Base-by-base conservation (phyloP, 805 yeast genomes). In the Wickerhamomyces canadensis region DNA sequence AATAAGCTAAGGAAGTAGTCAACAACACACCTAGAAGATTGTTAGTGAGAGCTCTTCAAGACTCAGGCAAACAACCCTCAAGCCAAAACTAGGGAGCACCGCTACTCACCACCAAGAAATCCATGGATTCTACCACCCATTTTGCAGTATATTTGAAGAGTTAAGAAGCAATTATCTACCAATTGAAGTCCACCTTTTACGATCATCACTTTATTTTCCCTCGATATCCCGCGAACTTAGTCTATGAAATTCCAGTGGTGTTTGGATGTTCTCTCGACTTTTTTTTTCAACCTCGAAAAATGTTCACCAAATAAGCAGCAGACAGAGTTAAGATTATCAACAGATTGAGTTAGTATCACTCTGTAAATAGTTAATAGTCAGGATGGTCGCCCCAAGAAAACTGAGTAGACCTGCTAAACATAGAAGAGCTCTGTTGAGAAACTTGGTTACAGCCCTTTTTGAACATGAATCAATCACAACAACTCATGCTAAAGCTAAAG, bases 401-500 rank as follows among this genome's bases (percentile, higher is more conserved):
- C 40, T 48, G 24, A 43, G 45, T n/a, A 53, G 58, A 51, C 48
- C 51, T 23, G 36, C 47, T 2, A 47, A 45, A 27, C 58, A 54
- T 42, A 51, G 52, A 46, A 42, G 45, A 14, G 76, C 80, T 21
- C 65, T 80, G 36, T 55, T 83, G 53, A 70, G 78, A 48, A 83
- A 84, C 54, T 61, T 83, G 51, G 84, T 76, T 16, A 68, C 84
- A 3, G 78, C 84, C 11, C 59, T 84, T 26, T 66, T 84, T 25
- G 80, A 80, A 57, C 76, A 83, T 49, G 93, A 83, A 49, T 69
- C 81, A 15, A 75, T 84, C 37, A 70, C 76, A 6, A 82, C 93
- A 1, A 84, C 94, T 1, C 74, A 73, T 44, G 83, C 85, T 19
- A 82, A 81, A 58, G 89, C 91, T 33, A 80, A 78, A 56, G 78